These are phyloP conservation scores for Annona squamosa DNA, from an alignment of 164 flowering plant species.

Conservation along the genomic window DNA sequence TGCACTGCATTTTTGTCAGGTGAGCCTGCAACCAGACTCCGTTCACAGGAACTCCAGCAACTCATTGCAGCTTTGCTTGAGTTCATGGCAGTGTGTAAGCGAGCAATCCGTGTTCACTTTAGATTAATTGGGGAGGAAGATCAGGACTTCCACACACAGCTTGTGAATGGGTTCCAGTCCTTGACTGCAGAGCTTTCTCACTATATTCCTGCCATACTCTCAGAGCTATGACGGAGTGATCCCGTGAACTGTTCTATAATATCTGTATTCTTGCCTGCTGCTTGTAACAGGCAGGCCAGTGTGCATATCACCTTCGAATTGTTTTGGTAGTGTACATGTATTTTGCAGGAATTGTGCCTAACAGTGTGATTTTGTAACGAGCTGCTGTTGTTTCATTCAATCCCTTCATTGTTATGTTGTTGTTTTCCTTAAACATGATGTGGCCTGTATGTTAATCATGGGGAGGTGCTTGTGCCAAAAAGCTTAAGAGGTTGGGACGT, in stretches of 20 bases:
- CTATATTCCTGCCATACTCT: slow-evolving; percentile 95
- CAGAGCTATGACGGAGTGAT: slow-evolving; percentile 53
- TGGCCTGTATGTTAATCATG: too few relatives aligned
- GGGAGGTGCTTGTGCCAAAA: too few relatives aligned
- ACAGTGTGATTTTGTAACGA: neutral
- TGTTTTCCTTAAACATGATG: neutral
- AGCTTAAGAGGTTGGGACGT: too few relatives aligned
- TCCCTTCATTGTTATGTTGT: neutral
- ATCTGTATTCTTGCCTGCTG: slow-evolving; percentile 2
- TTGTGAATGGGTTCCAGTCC: slow-evolving; percentile 96
- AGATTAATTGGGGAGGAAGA: slow-evolving; percentile 97
- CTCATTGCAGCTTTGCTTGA: slow-evolving; percentile 98
- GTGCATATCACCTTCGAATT: slow-evolving; percentile 4
- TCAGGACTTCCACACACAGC: slow-evolving; percentile 98
- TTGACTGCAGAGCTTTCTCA: slow-evolving; percentile 96
- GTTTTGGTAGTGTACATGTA: slow-evolving; percentile 12
- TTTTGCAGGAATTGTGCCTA: neutral
- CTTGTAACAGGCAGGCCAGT: neutral
- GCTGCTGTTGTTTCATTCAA: neutral
- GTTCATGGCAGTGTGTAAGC: slow-evolving; percentile 98
- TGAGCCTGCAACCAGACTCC: slow-evolving; percentile 92
- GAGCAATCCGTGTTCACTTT: slow-evolving; percentile 92
- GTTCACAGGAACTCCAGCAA: slow-evolving; percentile 96
- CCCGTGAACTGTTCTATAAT: slow-evolving; percentile 7
- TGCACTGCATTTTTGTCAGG: slow-evolving; percentile 98